These are phyloP conservation scores for Rhizophora mangle DNA, from an alignment of 345 rosid genomes.

Conservation along the genomic window DNA sequence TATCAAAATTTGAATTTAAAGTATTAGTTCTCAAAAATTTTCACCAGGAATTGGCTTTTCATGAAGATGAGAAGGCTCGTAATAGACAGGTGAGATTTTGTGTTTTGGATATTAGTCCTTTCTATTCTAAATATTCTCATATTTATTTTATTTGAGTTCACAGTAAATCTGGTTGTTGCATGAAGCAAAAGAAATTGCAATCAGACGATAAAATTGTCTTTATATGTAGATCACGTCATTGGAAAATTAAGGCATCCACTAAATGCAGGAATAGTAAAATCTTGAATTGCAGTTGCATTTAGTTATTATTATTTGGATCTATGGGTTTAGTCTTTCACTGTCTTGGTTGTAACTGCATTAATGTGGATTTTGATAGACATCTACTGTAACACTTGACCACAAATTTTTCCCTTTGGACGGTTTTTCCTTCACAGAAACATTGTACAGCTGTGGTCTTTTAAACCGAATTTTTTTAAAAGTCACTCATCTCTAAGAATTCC, in stretches of 20 bases:
- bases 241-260: too few relatives aligned
- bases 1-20: slow-evolving; percentile 8
- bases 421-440: neutral
- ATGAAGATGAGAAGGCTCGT: slow-evolving; percentile 50
- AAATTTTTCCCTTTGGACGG: neutral
- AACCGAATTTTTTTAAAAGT: slow-evolving; percentile 1
- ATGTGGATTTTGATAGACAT: slow-evolving; percentile 1
- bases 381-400: neutral
- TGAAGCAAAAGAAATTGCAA: neutral
- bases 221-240: too few relatives aligned
- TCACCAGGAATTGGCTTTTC: slow-evolving; percentile 49
- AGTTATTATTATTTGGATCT: neutral
- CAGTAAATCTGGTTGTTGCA: neutral
- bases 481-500: slow-evolving; percentile 10
- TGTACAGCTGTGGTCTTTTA: neutral
- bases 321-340: neutral
- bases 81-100: slow-evolving; percentile 40
- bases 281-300: too few relatives aligned
- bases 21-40: slow-evolving; percentile 8
- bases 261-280: too few relatives aligned
- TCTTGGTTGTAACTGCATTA: neutral
- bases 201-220: too few relatives aligned
- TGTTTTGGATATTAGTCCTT: slow-evolving; percentile 7
- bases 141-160: slow-evolving; percentile 1
- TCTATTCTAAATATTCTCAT: neutral